Conservation (phyloP, 768 basidiomycete genomes). For the Phylloporus arenicola region DNA sequence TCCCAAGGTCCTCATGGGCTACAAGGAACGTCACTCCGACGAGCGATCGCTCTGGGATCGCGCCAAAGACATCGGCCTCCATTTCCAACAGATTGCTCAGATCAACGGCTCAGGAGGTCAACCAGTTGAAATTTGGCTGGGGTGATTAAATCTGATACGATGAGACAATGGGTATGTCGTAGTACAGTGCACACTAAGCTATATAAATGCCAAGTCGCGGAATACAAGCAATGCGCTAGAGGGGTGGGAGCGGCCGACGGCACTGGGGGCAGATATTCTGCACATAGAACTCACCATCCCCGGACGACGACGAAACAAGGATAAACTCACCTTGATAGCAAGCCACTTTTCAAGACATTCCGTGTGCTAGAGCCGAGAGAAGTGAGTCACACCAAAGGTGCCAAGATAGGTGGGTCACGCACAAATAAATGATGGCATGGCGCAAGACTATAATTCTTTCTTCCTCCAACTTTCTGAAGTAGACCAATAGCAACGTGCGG, state of each 20-base stretch:
- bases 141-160: slow-evolving; percentile 15
- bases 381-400: background rate
- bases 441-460: slow-evolving; percentile 76
- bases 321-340: slow-evolving; percentile 55
- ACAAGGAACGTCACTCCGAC: slow-evolving; percentile 77
- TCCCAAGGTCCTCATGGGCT: slow-evolving; percentile 64
- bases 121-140: slow-evolving; percentile 71
- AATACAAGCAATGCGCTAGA: slow-evolving; percentile 36
- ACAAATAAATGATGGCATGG: slow-evolving; percentile 90
- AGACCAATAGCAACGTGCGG: slow-evolving; percentile 37
- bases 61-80: slow-evolving; percentile 46
- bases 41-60: slow-evolving; percentile 75
- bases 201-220: background rate
- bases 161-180: slow-evolving; percentile 4
- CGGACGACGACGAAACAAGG: background rate
- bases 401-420: slow-evolving; percentile 23
- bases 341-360: slow-evolving; percentile 85
- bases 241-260: slow-evolving; percentile 74
- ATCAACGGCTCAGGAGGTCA: slow-evolving; percentile 55
- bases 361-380: slow-evolving; percentile 53
- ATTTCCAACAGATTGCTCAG: slow-evolving; percentile 51
- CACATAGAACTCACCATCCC: background rate
- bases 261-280: slow-evolving; percentile 93
- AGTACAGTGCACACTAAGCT: slow-evolving; percentile 9
- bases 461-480: slow-evolving; percentile 31